Evolutionary conservation across 2,329 filamentous ascomycete species (phyloP).

Genomic region (Hymenoscyphus occultus): DNA sequence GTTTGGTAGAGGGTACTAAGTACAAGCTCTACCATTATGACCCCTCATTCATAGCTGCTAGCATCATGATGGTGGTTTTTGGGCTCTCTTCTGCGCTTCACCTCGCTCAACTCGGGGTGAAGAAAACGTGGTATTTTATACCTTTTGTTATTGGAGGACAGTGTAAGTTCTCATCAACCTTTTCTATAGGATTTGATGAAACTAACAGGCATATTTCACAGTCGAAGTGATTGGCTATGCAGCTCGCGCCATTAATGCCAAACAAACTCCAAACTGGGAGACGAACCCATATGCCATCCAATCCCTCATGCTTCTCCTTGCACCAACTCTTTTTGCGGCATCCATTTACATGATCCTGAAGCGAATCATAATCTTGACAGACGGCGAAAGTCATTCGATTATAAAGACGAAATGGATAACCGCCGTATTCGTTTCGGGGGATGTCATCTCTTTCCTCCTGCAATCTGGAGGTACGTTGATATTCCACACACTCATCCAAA

Average conservation of each 20-base stretch:
- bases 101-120: constrained; percentile 38
- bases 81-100: constrained; percentile 39
- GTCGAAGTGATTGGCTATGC: constrained; percentile 42
- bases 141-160: constrained; percentile 50
- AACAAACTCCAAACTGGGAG: constrained; percentile 27
- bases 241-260: constrained; percentile 30
- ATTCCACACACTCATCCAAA: too few species aligned
- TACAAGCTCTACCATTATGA: constrained; percentile 46
- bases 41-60: constrained; percentile 44
- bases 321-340: constrained; percentile 41
- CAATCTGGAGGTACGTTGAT: constrained; percentile 34
- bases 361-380: constrained; percentile 38
- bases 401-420: constrained; percentile 44
- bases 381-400: constrained; percentile 41
- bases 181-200: neutral
- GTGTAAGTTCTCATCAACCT: constrained; percentile 38
- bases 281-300: constrained; percentile 38
- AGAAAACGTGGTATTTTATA: constrained; percentile 49
- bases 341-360: constrained; percentile 43
- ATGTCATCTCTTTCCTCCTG: constrained; percentile 45
- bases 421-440: constrained; percentile 46
- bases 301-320: constrained; percentile 38
- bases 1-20: constrained; percentile 13
- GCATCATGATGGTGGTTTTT: constrained; percentile 43
- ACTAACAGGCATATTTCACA: constrained; percentile 16